Base-by-base conservation (phyloP, 1,139 yeast genomes). In the Arxiozyma telluris region DNA sequence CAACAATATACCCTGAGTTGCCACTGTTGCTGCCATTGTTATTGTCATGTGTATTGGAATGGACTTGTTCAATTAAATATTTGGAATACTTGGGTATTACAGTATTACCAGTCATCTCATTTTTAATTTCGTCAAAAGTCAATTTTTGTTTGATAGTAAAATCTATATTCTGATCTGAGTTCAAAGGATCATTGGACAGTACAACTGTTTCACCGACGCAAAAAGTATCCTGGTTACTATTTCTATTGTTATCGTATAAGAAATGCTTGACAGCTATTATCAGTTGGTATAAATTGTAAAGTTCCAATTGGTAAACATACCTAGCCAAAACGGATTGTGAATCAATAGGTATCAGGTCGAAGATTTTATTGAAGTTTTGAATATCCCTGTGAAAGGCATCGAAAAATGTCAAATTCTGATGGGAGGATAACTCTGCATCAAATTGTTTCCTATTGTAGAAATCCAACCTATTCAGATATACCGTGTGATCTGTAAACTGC, bases 381-480 rank as follows among this genome's bases (percentile, higher is more conserved):
- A 72, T 73, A 71, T 90, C 97, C 57, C 84, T 80, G 53, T 80
- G 78, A 46, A 78, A 74, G 0, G 96, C 96, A 63, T 88, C 93
- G 66, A 87, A 87, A 66, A 78, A 89, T 1, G 95, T 84, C 54
- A 88, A 75, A 61, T 90, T 83, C 25, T 94, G 82, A 65, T 85
- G 87, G 22, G 96, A 96, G 0, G 96, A 86, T 54, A 90, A 82
- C 71, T 90, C 96, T 71, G 96, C 88, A 6, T 87, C 91, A 71
- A 90, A 90, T 66, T 84, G 83, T 58, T 80, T 78, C 55, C 80
- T 77, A 58, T 76, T 76, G 66, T 83, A 84, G 65, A 81, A 83
- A 64, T 83, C 86, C 73, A 83, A 71, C 50, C 87, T 69, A 21
- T 70, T 67, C 52, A 87, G 72, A 64, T 86, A 90, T 3, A 80